These are phyloP conservation scores for Huntiella abstrusa DNA, from an alignment of 2,329 filamentous ascomycete species.

Conservation along the genomic window DNA sequence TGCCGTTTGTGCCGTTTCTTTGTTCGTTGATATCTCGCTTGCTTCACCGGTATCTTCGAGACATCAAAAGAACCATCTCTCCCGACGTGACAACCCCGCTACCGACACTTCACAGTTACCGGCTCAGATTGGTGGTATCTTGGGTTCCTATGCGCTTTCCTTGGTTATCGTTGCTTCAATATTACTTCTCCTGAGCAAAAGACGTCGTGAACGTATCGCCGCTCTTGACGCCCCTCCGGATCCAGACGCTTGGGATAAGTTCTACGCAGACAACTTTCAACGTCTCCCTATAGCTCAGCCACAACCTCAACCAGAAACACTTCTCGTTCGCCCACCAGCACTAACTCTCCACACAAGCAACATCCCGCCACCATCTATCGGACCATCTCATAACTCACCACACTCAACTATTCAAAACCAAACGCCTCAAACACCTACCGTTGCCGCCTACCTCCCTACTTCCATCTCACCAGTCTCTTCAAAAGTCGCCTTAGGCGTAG, in stretches of 20 bases:
- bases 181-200: conserved; percentile 41
- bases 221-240: conserved; percentile 19
- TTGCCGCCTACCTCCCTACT: conserved; percentile 16
- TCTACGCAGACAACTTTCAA: not conserved
- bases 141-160: conserved; percentile 64
- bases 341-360: conserved; percentile 7
- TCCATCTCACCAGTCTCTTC: conserved; percentile 21
- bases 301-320: not conserved
- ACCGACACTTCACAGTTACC: conserved; percentile 33
- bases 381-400: not conserved
- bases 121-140: conserved; percentile 64
- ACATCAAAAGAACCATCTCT: conserved; percentile 21
- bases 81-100: conserved; percentile 22
- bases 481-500: conserved; percentile 36
- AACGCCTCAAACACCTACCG: conserved; percentile 14
- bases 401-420: conserved; percentile 3
- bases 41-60: conserved; percentile 11
- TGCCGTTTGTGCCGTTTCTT: conserved; percentile 4
- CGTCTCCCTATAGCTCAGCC: conserved; percentile 7
- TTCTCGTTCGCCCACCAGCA: not conserved
- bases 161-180: conserved; percentile 53
- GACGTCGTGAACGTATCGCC: conserved; percentile 30
- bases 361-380: too few species aligned
- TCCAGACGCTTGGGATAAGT: conserved; percentile 28
- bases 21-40: conserved; percentile 11